Evolutionary conservation across 257 asterid genomes (phyloP).

Genomic region (Nicotiana noctiflora): DNA sequence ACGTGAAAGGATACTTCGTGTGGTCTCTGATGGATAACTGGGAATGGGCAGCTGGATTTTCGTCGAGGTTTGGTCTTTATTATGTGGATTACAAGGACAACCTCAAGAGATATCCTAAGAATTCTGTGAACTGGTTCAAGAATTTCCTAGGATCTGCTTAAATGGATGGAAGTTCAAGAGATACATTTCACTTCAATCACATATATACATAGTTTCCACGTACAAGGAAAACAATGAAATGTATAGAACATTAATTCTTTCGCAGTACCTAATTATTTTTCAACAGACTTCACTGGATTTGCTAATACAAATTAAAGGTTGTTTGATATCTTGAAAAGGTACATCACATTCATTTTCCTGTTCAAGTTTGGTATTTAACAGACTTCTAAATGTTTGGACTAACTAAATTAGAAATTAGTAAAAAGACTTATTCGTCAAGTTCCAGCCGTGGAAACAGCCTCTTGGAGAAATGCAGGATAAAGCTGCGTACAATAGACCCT

Average conservation of each 20-base stretch:
- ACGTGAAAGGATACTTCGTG: constrained; percentile 73
- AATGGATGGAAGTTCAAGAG: neutral
- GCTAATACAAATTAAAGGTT: neutral
- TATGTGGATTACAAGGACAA: constrained; percentile 71
- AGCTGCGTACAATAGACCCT: no score
- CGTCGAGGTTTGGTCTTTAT: constrained; percentile 72
- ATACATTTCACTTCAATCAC: neutral
- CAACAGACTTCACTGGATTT: neutral
- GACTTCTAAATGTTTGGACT: no score
- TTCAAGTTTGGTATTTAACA: no score
- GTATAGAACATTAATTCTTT: neutral
- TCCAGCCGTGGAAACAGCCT: neutral
- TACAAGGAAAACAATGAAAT: neutral
- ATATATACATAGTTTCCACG: neutral
- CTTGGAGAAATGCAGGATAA: neutral
- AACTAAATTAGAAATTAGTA: no score
- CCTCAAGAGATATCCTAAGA: constrained; percentile 71
- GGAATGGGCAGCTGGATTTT: constrained; percentile 87
- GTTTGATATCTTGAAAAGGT: neutral
- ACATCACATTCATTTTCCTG: no score
- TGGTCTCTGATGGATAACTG: constrained; percentile 94
- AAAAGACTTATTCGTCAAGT: no score
- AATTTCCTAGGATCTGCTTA: constrained; percentile 41
- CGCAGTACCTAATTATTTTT: neutral
- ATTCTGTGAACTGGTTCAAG: constrained; percentile 77